Evolutionary conservation across 768 basidiomycete genomes (phyloP).

Genomic region (Epithele typhae): DNA sequence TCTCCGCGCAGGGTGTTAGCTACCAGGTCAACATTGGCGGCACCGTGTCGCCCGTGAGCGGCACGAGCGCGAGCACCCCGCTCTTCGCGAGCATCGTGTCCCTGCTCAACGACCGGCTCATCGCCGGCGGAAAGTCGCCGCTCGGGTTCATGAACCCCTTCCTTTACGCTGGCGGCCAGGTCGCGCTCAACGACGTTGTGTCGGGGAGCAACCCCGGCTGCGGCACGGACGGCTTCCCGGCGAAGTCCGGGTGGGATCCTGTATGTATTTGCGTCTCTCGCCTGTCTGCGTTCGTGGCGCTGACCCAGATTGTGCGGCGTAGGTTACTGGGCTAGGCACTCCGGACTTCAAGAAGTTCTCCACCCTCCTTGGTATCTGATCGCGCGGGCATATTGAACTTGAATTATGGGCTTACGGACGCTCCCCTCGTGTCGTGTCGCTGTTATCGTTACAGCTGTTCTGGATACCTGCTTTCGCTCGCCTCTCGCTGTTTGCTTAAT

Average conservation of each 20-base stretch:
- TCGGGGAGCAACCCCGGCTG: constrained; percentile 33
- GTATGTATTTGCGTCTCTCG: constrained; percentile 10
- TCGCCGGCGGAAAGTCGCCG: constrained; percentile 21
- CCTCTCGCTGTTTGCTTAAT: no score
- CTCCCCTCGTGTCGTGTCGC: no score
- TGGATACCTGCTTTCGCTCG: no score
- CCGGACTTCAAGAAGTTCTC: constrained; percentile 7
- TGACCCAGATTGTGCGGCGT: neutral
- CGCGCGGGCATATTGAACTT: no score
- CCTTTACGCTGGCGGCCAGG: constrained; percentile 19
- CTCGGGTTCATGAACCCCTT: constrained; percentile 36
- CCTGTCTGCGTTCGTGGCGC: neutral
- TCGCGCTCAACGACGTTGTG: constrained; percentile 32
- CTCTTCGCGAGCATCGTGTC: constrained; percentile 59
- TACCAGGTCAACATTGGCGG: constrained; percentile 28
- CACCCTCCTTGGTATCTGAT: neutral
- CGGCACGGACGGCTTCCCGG: constrained; percentile 30
- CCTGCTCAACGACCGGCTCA: constrained; percentile 39
- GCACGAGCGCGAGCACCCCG: constrained; percentile 63
- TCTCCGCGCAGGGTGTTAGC: constrained; percentile 33
- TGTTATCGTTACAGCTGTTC: no score
- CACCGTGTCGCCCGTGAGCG: constrained; percentile 27
- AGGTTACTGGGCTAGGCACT: constrained; percentile 7
- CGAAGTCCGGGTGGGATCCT: constrained; percentile 26
- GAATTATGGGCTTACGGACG: no score